These are phyloP conservation scores for Rachicladosporium sp. DNA, from an alignment of 2,329 filamentous ascomycete genomes.

Conservation along the genomic window DNA sequence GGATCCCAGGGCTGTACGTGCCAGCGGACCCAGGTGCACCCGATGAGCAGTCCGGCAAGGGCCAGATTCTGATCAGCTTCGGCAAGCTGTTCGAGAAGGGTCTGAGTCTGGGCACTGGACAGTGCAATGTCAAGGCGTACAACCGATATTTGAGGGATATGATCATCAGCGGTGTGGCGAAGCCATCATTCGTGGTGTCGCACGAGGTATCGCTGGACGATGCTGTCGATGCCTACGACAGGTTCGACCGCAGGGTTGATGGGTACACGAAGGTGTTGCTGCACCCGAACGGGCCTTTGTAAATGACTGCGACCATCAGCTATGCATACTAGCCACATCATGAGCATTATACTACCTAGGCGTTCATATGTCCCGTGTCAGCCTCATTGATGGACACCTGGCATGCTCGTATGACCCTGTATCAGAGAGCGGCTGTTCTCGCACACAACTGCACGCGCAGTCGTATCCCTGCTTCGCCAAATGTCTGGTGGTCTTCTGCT, in stretches of 20 bases:
- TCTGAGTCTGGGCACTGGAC: constrained; percentile 47
- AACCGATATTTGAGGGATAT: constrained; percentile 54
- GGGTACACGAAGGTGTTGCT: constrained; percentile 58
- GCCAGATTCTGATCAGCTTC: constrained; percentile 52
- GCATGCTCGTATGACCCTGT: too few species aligned
- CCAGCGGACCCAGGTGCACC: constrained; percentile 50
- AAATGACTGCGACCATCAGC: too few species aligned
- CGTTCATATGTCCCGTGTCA: too few species aligned
- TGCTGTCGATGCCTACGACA: constrained; percentile 46
- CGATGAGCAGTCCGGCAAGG: constrained; percentile 48
- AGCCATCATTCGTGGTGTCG: constrained; percentile 54
- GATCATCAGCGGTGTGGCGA: constrained; percentile 52
- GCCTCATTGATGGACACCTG: too few species aligned
- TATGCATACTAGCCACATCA: too few species aligned
- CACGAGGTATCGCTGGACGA: constrained; percentile 53
- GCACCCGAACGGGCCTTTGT: constrained; percentile 47
- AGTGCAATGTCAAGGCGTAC: constrained; percentile 58
- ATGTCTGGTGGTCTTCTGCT: too few species aligned
- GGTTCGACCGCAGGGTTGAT: constrained; percentile 54
- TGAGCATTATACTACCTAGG: too few species aligned
- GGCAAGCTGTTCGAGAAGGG: constrained; percentile 60
- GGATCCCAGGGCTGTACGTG: constrained; percentile 37
- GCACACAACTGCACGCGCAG: too few species aligned
- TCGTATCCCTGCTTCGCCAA: too few species aligned
- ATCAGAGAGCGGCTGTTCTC: too few species aligned